phyloP scores from a whole-genome alignment of 2,329 filamentous ascomycete genomes.

The Fusarium sp. region DNA sequence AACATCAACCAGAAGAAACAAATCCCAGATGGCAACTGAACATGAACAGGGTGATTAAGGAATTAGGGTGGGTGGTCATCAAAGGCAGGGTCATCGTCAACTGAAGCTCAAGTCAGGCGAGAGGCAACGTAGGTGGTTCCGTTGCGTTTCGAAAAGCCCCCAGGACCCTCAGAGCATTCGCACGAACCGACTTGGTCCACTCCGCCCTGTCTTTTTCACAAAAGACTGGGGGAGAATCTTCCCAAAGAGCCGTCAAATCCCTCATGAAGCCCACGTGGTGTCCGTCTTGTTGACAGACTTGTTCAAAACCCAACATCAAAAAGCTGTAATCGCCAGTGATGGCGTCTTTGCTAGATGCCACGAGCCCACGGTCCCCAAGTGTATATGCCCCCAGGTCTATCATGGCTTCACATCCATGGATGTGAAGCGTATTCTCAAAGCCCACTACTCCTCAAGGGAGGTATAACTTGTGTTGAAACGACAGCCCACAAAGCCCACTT shows the following conservation, averaged over 20 bases:
- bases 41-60: constrained; percentile 28
- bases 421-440: constrained; percentile 64
- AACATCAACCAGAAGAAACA: constrained; percentile 38
- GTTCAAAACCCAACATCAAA: constrained; percentile 48
- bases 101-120: constrained; percentile 29
- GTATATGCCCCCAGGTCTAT: constrained; percentile 68
- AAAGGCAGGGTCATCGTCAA: constrained; percentile 32
- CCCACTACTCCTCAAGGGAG: constrained; percentile 57
- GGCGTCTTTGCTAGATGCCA: constrained; percentile 45
- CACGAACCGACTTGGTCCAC: constrained; percentile 50
- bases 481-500: constrained; percentile 66
- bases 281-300: constrained; percentile 41
- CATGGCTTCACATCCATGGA: constrained; percentile 52
- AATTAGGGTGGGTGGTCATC: constrained; percentile 18
- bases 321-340: constrained; percentile 45
- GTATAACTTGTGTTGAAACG: constrained; percentile 60
- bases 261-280: constrained; percentile 53
- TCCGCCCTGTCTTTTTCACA: constrained; percentile 22
- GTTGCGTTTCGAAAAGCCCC: constrained; percentile 48
- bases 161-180: constrained; percentile 54
- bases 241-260: constrained; percentile 53
- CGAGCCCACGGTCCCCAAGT: constrained; percentile 54
- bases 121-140: constrained; percentile 22
- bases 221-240: constrained; percentile 38
- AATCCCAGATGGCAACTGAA: constrained; percentile 25